Evolutionary conservation across 2,329 filamentous ascomycete species (phyloP), one percentile per base, ranked within the genome.

Genomic region (Escovopsis sp.): DNA sequence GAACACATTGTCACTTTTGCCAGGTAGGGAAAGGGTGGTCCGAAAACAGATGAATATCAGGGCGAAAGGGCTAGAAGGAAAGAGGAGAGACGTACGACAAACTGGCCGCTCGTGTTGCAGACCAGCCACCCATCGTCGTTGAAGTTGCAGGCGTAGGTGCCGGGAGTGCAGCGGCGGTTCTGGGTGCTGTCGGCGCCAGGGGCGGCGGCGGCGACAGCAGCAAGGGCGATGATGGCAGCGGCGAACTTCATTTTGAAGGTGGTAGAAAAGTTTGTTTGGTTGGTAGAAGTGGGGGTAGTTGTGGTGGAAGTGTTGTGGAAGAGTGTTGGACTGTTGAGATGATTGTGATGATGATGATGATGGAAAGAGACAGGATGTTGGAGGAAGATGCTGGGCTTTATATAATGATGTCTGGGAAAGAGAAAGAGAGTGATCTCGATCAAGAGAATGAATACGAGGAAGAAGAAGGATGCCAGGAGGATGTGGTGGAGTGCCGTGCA

Each of bases 221-320:
- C 40, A 27, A 49, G 35, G 34, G 41, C 31, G 32, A 46, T 47
- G 39, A 53, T 28, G 35, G 48, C 35, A 37, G 47, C 23, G 40
- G 46, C 36, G 48, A 53, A 45, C 50, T 55, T 50, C 53, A 55
- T 55, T 32, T 36, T 52, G 47, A 17, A 18, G 21, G 21, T 25
- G 21, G 8, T 25, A 11, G 15, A 31, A 9, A 15, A 14, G 28
- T 7, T 31, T n/a, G 15, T 29, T n/a, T 10, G 28, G 10, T 13
- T 5, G 28, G n/a, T 30, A 11, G 28, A 5, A 8, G 28, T 38
- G 30, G 38, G 32, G 38, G 36, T 34, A 5, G 31, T 28, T 31
- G 28, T 27, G 19, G 35, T 19, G 27, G 12, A 28, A 15, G n/a
- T 32, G 28, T 15, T 31, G 28, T 28, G 26, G 14, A n/a, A 12